phyloP scores from a whole-genome alignment of 164 flowering plant species.

The Stephania yunnanensis region DNA sequence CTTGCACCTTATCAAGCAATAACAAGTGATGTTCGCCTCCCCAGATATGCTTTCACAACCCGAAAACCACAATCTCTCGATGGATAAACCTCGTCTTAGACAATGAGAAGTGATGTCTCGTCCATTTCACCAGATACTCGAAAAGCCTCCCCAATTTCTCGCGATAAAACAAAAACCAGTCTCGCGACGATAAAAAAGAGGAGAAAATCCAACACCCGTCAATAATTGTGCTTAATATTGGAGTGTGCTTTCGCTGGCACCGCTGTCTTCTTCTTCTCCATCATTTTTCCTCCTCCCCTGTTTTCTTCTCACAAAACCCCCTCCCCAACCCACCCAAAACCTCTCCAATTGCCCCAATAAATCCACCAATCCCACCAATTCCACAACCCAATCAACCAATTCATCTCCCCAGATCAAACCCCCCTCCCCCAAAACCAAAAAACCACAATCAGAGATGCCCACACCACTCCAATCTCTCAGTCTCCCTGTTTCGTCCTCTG shows the following conservation, averaged over 20 bases:
- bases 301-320: background rate
- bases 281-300: slow-evolving; percentile 6
- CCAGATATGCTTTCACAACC: too few relatives aligned
- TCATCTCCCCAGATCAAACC: background rate
- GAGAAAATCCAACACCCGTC: background rate
- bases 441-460: background rate
- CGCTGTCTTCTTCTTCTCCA: slow-evolving; percentile 18
- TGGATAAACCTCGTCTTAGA: too few relatives aligned
- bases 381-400: background rate
- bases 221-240: slow-evolving; percentile 2
- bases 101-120: too few relatives aligned
- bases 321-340: background rate
- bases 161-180: background rate
- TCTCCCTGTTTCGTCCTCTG: background rate
- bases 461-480: background rate
- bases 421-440: too few relatives aligned
- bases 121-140: too few relatives aligned
- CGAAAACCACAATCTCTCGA: too few relatives aligned
- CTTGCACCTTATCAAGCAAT: too few relatives aligned
- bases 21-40: too few relatives aligned
- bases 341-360: background rate
- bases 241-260: slow-evolving; percentile 17
- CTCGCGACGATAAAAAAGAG: background rate
- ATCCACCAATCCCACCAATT: background rate
- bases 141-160: background rate